phyloP scores from a whole-genome alignment of 148 eudicot species.

The Rhododendron kiyosumense region DNA sequence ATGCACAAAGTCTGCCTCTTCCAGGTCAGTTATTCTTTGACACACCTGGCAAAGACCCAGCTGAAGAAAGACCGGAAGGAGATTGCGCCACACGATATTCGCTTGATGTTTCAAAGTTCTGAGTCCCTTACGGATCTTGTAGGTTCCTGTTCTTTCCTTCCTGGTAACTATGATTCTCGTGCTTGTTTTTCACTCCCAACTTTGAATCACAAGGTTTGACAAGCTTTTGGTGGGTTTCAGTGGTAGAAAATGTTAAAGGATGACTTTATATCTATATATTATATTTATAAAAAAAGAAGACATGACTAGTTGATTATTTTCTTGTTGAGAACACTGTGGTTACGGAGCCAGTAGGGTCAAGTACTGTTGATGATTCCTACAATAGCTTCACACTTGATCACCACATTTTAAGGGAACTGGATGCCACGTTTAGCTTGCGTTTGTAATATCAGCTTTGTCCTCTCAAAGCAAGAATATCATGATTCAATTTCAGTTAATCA shows the following conservation, averaged over 20 bases:
- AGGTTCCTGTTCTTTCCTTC: constrained; percentile 24
- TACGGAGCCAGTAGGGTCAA: not conserved
- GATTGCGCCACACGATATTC: constrained; percentile 79
- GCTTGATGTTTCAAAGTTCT: constrained; percentile 61
- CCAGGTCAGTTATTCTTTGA: constrained; percentile 96
- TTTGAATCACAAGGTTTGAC: not conserved
- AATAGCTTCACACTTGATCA: not conserved
- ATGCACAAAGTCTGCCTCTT: constrained; percentile 16
- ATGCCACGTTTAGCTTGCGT: not conserved
- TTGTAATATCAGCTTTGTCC: not conserved
- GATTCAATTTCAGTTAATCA: constrained; percentile 1
- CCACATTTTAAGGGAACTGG: not conserved
- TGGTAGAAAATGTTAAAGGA: not conserved
- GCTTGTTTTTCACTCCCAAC: not conserved
- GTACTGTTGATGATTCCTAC: not conserved
- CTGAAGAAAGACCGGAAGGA: constrained; percentile 86
- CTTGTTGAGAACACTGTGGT: not conserved
- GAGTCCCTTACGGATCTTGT: constrained; percentile 83
- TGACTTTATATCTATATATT: not conserved
- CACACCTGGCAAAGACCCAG: constrained; percentile 88
- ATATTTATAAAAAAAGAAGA: not conserved
- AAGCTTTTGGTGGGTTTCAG: not conserved
- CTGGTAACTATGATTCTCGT: not conserved
- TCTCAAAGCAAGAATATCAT: not conserved
- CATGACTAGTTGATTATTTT: not conserved